A percentile compares a stretch with the other conserved stretches of the same genome.
Evolutionary conservation across 257 asterid species (phyloP).

Genomic region (Solanum dulcamara): DNA sequence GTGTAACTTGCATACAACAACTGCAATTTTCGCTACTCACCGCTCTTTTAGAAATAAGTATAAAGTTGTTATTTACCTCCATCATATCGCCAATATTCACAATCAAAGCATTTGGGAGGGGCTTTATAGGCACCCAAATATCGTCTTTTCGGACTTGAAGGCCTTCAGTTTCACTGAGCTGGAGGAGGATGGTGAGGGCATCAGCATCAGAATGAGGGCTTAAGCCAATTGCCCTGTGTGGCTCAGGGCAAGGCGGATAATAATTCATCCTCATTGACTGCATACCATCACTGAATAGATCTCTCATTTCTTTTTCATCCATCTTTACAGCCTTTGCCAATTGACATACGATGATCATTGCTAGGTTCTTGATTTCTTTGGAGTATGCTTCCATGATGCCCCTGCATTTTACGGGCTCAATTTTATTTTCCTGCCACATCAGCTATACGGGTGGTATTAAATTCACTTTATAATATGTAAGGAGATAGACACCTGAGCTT

Average conservation of each 20-base stretch:
- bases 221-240: slow-evolving; percentile 33
- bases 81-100: slow-evolving; percentile 42
- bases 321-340: slow-evolving; percentile 34
- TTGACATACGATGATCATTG: slow-evolving; percentile 13
- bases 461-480: background rate
- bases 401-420: slow-evolving; percentile 5
- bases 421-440: background rate
- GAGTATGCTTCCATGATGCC: slow-evolving; percentile 23
- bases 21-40: too few species aligned
- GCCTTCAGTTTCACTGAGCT: slow-evolving; percentile 37
- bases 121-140: slow-evolving; percentile 33
- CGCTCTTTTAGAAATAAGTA: too few species aligned
- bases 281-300: slow-evolving; percentile 23
- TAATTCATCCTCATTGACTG: slow-evolving; percentile 41
- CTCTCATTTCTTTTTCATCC: slow-evolving; percentile 22
- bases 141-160: slow-evolving; percentile 36
- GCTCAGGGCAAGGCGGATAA: slow-evolving; percentile 49
- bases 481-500: slow-evolving; percentile 23
- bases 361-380: slow-evolving; percentile 17
- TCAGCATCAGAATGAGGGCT: slow-evolving; percentile 45
- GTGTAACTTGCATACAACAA: too few species aligned
- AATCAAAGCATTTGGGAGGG: slow-evolving; percentile 32
- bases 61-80: slow-evolving; percentile 19
- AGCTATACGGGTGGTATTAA: background rate
- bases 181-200: slow-evolving; percentile 43